A percentile compares a stretch with the other conserved stretches of the same genome.
These are phyloP conservation scores for Drechslerella coelobrocha DNA, from an alignment of 2,329 filamentous ascomycete genomes.

Conservation along the genomic window DNA sequence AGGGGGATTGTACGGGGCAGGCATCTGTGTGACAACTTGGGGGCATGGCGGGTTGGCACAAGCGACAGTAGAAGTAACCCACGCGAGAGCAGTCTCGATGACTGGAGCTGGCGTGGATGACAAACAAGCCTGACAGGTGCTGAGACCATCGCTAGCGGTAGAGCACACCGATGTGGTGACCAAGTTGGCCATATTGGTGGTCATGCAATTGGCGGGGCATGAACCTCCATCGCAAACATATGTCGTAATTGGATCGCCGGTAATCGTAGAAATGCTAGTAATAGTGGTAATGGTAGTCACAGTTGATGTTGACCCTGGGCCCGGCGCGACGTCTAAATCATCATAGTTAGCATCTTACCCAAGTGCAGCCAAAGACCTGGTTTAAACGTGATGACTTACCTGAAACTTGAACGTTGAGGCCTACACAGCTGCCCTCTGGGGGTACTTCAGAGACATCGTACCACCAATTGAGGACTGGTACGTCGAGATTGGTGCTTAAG, in stretches of 20 bases:
- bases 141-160: conserved; percentile 25
- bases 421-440: conserved; percentile 23
- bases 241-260: conserved; percentile 29
- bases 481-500: conserved; percentile 3
- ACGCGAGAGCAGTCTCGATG: conserved; percentile 27
- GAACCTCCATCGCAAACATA: conserved; percentile 33
- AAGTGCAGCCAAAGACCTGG: conserved; percentile 6
- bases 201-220: conserved; percentile 29
- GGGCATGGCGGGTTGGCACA: conserved; percentile 39
- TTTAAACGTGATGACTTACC: conserved; percentile 9
- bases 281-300: conserved; percentile 30
- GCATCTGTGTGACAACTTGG: conserved; percentile 9
- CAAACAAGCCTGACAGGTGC: conserved; percentile 37
- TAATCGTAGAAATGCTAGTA: conserved; percentile 36
- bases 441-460: conserved; percentile 30
- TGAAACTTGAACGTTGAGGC: neutral
- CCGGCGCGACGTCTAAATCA: conserved; percentile 2
- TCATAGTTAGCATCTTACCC: too few relatives aligned
- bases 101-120: conserved; percentile 23
- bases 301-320: conserved; percentile 18
- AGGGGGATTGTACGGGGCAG: neutral
- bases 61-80: conserved; percentile 32
- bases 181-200: conserved; percentile 24
- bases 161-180: conserved; percentile 31
- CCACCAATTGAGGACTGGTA: conserved; percentile 32